These are phyloP conservation scores for Pythium vanterpoolii DNA, from an alignment of 352 stramenopile genomes.

Conservation along the genomic window DNA sequence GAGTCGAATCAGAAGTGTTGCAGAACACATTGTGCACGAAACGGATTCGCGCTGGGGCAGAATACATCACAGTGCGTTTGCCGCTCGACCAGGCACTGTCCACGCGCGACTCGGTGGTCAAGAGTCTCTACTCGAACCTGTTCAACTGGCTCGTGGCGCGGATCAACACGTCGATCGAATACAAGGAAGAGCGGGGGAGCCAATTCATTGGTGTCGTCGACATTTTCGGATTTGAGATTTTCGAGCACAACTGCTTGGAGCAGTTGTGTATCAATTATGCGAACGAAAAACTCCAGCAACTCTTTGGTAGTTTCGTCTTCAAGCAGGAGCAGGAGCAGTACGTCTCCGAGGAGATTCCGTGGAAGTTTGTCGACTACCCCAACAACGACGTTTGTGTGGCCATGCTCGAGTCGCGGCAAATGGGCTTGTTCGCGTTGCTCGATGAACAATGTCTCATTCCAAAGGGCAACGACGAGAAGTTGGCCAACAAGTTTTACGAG, in stretches of 20 bases:
- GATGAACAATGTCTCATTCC: constrained; percentile 87
- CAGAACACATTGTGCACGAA: constrained; percentile 70
- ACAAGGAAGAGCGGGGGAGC: constrained; percentile 55
- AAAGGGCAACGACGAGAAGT: constrained; percentile 75
- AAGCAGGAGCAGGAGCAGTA: constrained; percentile 86
- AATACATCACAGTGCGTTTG: constrained; percentile 75
- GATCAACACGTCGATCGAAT: constrained; percentile 92
- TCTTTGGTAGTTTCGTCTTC: constrained; percentile 82
- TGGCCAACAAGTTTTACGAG: constrained; percentile 85
- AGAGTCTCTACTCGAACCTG: constrained; percentile 86
- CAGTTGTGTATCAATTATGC: constrained; percentile 89
- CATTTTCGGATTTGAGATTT: constrained; percentile 92
- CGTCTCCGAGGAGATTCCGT: constrained; percentile 83
- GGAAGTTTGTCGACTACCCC: constrained; percentile 85
- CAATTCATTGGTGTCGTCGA: constrained; percentile 90
- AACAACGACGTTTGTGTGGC: constrained; percentile 83
- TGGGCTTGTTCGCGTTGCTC: constrained; percentile 78
- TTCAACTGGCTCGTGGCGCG: constrained; percentile 94
- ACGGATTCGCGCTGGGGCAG: constrained; percentile 70
- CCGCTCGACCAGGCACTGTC: constrained; percentile 61
- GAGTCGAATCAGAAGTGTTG: constrained; percentile 52
- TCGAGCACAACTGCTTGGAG: constrained; percentile 90
- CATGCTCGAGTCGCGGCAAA: constrained; percentile 71
- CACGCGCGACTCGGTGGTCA: constrained; percentile 83
- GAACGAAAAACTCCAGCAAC: constrained; percentile 87